phyloP scores from a whole-genome alignment of 2,329 filamentous ascomycete species.

The Huntiella bhutanensis region DNA sequence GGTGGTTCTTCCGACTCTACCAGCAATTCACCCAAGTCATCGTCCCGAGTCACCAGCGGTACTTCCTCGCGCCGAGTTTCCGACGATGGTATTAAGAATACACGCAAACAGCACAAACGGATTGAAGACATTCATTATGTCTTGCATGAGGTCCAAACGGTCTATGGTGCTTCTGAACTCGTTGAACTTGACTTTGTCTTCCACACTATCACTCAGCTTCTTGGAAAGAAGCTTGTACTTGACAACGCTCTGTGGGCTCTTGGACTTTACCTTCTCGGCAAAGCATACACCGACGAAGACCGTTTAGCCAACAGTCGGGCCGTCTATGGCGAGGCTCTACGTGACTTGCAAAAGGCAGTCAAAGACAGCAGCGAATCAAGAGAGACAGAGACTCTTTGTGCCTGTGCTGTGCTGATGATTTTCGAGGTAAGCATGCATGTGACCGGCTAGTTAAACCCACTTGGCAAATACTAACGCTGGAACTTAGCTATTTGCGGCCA shows the following conservation, averaged over 20 bases:
- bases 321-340: constrained; percentile 22
- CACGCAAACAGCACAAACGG: neutral
- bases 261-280: constrained; percentile 21
- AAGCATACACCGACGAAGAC: constrained; percentile 16
- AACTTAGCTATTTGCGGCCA: constrained; percentile 24
- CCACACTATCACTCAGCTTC: constrained; percentile 14
- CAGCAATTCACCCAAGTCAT: constrained; percentile 1
- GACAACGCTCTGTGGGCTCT: constrained; percentile 23
- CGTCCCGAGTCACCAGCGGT: neutral
- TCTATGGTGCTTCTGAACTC: constrained; percentile 3
- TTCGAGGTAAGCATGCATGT: constrained; percentile 19
- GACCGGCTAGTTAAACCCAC: neutral
- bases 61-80: constrained; percentile 1
- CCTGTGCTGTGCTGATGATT: constrained; percentile 23
- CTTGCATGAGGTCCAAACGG: neutral
- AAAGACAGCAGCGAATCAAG: constrained; percentile 22
- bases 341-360: constrained; percentile 19
- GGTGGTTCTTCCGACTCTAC: constrained; percentile 2
- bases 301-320: constrained; percentile 20
- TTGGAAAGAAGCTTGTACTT: constrained; percentile 20
- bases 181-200: constrained; percentile 14
- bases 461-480: neutral
- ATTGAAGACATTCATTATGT: neutral
- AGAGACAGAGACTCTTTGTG: constrained; percentile 23
- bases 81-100: neutral